These are phyloP conservation scores for Suillus hirtellus DNA, from an alignment of 768 basidiomycete genomes.

Conservation along the genomic window DNA sequence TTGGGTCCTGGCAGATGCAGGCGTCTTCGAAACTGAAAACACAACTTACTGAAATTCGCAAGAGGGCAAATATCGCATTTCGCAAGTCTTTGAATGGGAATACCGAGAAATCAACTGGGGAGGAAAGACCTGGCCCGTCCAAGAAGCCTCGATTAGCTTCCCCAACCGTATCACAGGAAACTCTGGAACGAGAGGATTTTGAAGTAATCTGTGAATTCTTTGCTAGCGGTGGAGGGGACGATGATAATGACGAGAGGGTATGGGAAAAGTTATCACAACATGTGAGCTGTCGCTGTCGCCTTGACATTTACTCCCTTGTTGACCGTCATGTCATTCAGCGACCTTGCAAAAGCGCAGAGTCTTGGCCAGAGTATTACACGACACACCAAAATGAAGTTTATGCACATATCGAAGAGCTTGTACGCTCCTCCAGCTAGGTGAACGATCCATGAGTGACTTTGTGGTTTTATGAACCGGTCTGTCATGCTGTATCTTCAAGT, in stretches of 20 bases:
- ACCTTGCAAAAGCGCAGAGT: slow-evolving; percentile 40
- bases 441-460: neutral
- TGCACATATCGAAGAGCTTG: slow-evolving; percentile 38
- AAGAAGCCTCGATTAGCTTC: slow-evolving; percentile 7
- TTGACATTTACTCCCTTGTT: slow-evolving; percentile 6
- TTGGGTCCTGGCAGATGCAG: slow-evolving; percentile 51
- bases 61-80: slow-evolving; percentile 50
- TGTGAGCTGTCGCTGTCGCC: slow-evolving; percentile 37
- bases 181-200: slow-evolving; percentile 42
- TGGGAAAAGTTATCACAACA: slow-evolving; percentile 51
- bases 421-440: slow-evolving; percentile 1
- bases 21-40: slow-evolving; percentile 33
- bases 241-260: slow-evolving; percentile 46
- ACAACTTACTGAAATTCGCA: slow-evolving; percentile 48
- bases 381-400: slow-evolving; percentile 43
- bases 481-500: neutral
- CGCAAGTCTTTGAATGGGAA: slow-evolving; percentile 38
- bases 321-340: slow-evolving; percentile 29
- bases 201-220: slow-evolving; percentile 56
- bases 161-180: slow-evolving; percentile 5
- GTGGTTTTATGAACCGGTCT: neutral
- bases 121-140: slow-evolving; percentile 4
- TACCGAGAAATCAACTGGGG: neutral
- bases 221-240: slow-evolving; percentile 49
- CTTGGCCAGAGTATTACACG: slow-evolving; percentile 56